Base-by-base conservation (phyloP, 495 filamentous ascomycete genomes). In the Apiosordaria backusii region DNA sequence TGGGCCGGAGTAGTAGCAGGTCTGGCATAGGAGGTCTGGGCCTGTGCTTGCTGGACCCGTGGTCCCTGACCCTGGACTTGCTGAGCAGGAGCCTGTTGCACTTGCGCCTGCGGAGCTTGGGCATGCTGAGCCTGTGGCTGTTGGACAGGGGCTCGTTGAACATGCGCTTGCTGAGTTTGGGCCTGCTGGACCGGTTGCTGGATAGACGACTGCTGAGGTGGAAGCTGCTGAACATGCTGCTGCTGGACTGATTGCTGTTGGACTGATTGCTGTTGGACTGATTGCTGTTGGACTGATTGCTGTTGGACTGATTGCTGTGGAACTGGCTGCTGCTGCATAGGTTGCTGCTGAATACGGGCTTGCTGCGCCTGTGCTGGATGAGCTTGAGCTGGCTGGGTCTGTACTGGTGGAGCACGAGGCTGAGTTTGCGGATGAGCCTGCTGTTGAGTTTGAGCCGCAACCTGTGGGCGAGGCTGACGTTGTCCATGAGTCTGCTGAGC, bases 111-210 rank as follows among this genome's bases (percentile, higher is more conserved):
- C 9, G 10, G 27, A 45, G 27, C 59, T 45, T 19, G 18, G 18
- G 27, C 25, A 19, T 45, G 22, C 21, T 59, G 59, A 61, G 59
- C 18, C 29, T 25, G 59, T 61, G n/a, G 18, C 27, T 25, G 59
- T 22, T 61, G 59, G 29, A 22, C 59, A 45, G 24, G 59, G 19
- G 59, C 52, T 21, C 16, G 27, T 7, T 3, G 27, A 7, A 29
- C 27, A 29, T 29, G 21, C 22, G 55, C 55, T 13, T 59, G 57
- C 19, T 22, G 27, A 22, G 6, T 61, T 3, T 6, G 59, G 4
- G 26, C 16, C 29, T 10, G 22, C 52, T 55, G 52, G n/a, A 23
- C 52, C 16, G 52, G n/a, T 6, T 5, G 52, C 21, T 55, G 52
- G 21, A 6, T n/a, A 55, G n/a, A 4, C 7, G 27, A 29, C 27